Percentiles rank a stretch among this genome's conserved stretches.
Evolutionary conservation across 2,329 filamentous ascomycete species (phyloP).

Genomic region (Aspergillus sp.): DNA sequence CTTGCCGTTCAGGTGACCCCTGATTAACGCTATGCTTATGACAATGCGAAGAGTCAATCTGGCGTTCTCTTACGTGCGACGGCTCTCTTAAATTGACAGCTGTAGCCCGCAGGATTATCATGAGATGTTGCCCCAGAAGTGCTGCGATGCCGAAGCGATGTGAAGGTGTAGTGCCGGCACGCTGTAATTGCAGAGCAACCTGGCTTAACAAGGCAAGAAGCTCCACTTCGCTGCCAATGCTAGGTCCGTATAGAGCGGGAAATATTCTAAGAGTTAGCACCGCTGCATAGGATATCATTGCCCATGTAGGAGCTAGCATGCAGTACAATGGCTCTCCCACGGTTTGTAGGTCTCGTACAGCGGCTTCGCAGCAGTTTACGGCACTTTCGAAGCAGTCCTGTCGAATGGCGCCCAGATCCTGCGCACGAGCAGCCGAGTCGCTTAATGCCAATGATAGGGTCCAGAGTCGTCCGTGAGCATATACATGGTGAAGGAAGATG

Average conservation of each 20-base stretch:
- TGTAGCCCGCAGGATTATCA: conserved; percentile 17
- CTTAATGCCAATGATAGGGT: conserved; percentile 22
- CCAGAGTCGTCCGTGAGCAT: conserved; percentile 22
- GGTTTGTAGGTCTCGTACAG: conserved; percentile 17
- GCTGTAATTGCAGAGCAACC: conserved; percentile 20
- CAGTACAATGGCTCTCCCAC: conserved; percentile 24
- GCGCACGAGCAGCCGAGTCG: conserved; percentile 4
- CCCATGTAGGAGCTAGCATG: conserved; percentile 28
- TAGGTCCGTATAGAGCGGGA: conserved; percentile 13
- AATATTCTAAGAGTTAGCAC: conserved; percentile 22
- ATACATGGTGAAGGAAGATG: conserved; percentile 20
- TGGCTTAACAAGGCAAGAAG: conserved; percentile 20
- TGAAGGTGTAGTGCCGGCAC: conserved; percentile 20
- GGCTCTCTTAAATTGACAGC: not conserved
- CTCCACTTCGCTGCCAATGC: conserved; percentile 15
- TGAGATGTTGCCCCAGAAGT: conserved; percentile 22
- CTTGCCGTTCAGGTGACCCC: not conserved
- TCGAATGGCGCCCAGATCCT: conserved; percentile 12
- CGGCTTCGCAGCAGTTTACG: conserved; percentile 20
- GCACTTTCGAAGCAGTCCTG: conserved; percentile 25
- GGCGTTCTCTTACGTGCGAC: no score
- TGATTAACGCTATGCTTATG: no score
- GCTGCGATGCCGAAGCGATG: conserved; percentile 25
- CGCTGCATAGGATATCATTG: conserved; percentile 25
- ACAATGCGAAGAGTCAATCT: no score